Percentiles rank a stretch among this genome's conserved stretches.
Conservation (phyloP, 495 filamentous ascomycete genomes). For the Penicillium lividum region DNA sequence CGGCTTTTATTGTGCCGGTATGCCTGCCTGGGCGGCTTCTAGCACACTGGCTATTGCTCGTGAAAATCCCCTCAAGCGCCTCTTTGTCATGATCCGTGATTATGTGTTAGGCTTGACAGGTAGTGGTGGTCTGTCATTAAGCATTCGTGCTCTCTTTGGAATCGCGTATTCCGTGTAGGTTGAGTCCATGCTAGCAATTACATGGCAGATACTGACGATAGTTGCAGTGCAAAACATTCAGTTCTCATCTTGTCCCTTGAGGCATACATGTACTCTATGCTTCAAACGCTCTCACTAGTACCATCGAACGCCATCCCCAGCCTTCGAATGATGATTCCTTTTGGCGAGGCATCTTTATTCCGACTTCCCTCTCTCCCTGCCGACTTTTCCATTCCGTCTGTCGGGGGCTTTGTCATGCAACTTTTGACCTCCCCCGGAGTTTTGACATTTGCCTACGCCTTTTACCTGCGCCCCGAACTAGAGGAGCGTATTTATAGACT, state of each 20-base stretch:
- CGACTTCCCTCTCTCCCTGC: slow-evolving; percentile 35
- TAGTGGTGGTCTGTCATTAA: slow-evolving; percentile 26
- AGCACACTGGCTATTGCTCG: slow-evolving; percentile 43
- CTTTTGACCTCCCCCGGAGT: slow-evolving; percentile 38
- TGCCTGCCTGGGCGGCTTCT: slow-evolving; percentile 45
- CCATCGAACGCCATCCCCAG: slow-evolving; percentile 36
- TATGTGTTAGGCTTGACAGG: slow-evolving; percentile 26
- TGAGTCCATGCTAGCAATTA: not conserved
- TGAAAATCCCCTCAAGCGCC: slow-evolving; percentile 41
- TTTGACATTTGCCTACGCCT: slow-evolving; percentile 38
- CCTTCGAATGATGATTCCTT: slow-evolving; percentile 36
- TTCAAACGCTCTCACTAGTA: slow-evolving; percentile 50
- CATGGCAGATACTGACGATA: slow-evolving; percentile 14
- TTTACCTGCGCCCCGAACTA: slow-evolving; percentile 41
- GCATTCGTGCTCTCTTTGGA: slow-evolving; percentile 32
- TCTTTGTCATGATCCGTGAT: slow-evolving; percentile 33
- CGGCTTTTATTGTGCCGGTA: slow-evolving; percentile 49
- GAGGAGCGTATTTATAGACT: slow-evolving; percentile 47
- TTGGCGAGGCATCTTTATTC: slow-evolving; percentile 37
- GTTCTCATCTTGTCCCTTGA: slow-evolving; percentile 45
- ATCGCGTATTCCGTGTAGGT: slow-evolving; percentile 40
- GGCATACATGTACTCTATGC: slow-evolving; percentile 49
- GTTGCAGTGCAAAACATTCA: slow-evolving; percentile 34
- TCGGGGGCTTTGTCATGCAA: slow-evolving; percentile 26
- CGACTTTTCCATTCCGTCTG: slow-evolving; percentile 31